Conservation (phyloP, 169 alveolate genomes). For the Perkinsus chesapeaki region DNA sequence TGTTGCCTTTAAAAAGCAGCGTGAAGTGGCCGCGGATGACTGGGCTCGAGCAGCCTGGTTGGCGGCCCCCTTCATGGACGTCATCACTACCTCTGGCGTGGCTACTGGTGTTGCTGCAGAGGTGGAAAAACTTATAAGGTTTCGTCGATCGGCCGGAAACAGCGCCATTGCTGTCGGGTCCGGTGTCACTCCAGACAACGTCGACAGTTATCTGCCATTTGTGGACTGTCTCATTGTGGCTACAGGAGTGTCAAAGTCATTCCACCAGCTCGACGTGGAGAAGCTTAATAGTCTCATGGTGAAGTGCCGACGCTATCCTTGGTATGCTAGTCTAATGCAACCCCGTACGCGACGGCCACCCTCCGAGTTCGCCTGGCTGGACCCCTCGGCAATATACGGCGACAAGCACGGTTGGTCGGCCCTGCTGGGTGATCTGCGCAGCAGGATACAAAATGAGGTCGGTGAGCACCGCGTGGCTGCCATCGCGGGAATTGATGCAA, state of each 20-base stretch:
- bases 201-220: not conserved
- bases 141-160: not conserved
- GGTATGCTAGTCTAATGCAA: not conserved
- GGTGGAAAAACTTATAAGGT: not conserved
- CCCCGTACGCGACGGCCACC: not conserved
- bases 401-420: not conserved
- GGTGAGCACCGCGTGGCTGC: not conserved
- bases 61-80: not conserved
- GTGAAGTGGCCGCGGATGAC: not conserved
- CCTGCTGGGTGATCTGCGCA: not conserved
- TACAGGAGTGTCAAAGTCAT: not conserved
- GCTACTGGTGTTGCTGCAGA: not conserved
- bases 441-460: not conserved
- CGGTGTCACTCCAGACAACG: not conserved
- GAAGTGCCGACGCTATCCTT: not conserved
- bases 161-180: not conserved
- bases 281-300: not conserved
- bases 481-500: not conserved
- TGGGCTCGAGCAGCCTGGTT: not conserved
- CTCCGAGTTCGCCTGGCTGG: not conserved
- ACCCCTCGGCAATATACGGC: not conserved
- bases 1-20: not conserved
- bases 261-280: not conserved
- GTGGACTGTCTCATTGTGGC: not conserved
- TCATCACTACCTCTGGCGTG: not conserved